Percentiles rank a stretch among this genome's conserved stretches.
Evolutionary conservation across 2,329 filamentous ascomycete species (phyloP).

Genomic region (Tolypocladium cylindrosporum): DNA sequence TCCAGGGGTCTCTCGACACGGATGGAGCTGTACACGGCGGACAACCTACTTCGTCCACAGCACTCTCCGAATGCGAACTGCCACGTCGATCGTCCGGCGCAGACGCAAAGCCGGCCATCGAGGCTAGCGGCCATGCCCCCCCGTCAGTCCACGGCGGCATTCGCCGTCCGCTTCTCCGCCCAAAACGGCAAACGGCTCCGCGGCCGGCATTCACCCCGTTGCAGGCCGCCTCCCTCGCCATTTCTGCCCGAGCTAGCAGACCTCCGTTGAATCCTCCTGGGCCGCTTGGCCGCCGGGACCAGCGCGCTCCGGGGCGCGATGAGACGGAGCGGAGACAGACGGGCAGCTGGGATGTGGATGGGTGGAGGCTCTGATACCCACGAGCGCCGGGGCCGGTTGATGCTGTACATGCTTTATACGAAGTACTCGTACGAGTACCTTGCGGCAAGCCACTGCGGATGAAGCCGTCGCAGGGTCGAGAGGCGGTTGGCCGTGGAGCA

Average conservation of each 20-base stretch:
- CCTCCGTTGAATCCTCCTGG: not conserved
- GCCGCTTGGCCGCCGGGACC: not conserved
- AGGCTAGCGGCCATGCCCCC: not conserved
- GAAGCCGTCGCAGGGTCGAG: not conserved
- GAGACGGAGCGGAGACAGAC: not conserved
- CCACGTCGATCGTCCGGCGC: not conserved
- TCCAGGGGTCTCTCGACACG: not conserved
- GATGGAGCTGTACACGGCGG: not conserved
- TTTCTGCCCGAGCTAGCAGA: not conserved
- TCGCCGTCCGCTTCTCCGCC: not conserved
- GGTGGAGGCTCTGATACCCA: not conserved
- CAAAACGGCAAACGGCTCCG: not conserved
- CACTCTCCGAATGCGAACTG: not conserved
- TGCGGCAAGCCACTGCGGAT: not conserved
- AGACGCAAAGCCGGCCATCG: not conserved
- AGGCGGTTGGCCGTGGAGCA: not conserved
- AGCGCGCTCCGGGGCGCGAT: not conserved
- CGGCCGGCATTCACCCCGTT: not conserved
- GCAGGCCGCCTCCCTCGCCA: not conserved
- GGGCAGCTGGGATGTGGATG: not conserved
- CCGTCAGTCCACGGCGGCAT: not conserved
- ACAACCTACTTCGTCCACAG: not conserved
- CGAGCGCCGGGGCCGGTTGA: not conserved
- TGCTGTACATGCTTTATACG: too few species aligned
- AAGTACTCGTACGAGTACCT: too few species aligned